Evolutionary conservation across 805 yeast species (phyloP), one percentile per base, ranked within the genome.

Genomic region (Spathaspora hagerdaliae): DNA sequence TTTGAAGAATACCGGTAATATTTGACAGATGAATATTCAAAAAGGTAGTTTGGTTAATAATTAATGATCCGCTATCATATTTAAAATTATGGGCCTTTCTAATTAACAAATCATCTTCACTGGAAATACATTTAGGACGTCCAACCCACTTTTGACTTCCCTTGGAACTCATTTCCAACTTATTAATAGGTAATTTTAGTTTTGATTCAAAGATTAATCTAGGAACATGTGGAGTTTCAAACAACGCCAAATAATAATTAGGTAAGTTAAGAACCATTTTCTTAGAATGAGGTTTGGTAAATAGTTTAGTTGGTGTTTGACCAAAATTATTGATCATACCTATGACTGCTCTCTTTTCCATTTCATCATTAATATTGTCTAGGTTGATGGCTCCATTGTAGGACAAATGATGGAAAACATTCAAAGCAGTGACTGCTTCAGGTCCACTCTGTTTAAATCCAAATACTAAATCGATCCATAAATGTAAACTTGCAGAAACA

Each of bases 321-420:
- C 97, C 97, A 71, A 89, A 89, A 62, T 89, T 89, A 59, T 90
- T 94, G 42, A 89, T 89, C 54, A 86, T 85, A 1, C 96, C 91
- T 19, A 88, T 85, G 2, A 85, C 74, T 1, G 96, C 92, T 34
- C 81, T 71, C 51, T 83, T 75, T 61, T 89, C 96, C 49, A 77
- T 73, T 33, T 82, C 88, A 57, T 88, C 91, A 48, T 78, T 73
- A 46, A 89, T 83, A 19, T 73, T 74, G 49, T 87, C 96, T 44
- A 89, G 65, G 58, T 89, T 81, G 14, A 87, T 82, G 0, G 91
- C 87, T 2, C 96, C 96, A 44, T 84, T 84, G 58, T 89, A 89
- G 45, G 96, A 87, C 51, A 86, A 70, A 59, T 83, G 87, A 63
- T 88, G 94, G 64, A 87, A 89, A 2, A 89, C 92, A 59, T 89